Percentiles rank a stretch among this genome's conserved stretches.
Conservation (phyloP, 257 asterid species). For the Fraxinus quadrangulata region DNA sequence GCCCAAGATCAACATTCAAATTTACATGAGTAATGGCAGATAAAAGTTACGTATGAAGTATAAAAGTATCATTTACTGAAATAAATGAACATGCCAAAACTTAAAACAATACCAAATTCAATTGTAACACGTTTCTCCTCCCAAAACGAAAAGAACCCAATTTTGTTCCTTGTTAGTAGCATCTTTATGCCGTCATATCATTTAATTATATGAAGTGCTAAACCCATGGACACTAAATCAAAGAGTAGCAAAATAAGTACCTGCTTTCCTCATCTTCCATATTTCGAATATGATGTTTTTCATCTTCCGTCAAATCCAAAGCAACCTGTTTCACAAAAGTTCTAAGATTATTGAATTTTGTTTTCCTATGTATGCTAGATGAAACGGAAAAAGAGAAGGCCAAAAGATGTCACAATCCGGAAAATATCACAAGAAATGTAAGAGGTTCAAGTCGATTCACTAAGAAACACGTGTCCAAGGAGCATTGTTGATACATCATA, state of each 20-base stretch:
- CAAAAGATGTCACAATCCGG: background rate
- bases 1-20: background rate
- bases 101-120: constrained; percentile 4
- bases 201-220: constrained; percentile 6
- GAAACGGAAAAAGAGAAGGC: constrained; percentile 2
- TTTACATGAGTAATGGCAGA: background rate
- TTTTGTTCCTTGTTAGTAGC: background rate
- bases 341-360: background rate
- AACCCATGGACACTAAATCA: constrained; percentile 3
- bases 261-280: constrained; percentile 56
- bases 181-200: background rate
- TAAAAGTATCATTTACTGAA: too few relatives aligned
- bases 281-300: constrained; percentile 55
- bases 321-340: constrained; percentile 52
- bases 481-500: background rate
- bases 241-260: constrained; percentile 35
- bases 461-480: background rate
- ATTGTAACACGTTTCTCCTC: background rate
- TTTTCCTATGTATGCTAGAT: background rate
- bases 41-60: too few relatives aligned
- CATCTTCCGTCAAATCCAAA: constrained; percentile 72
- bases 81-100: background rate
- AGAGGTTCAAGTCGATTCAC: background rate
- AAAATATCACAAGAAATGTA: background rate
- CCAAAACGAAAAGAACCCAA: background rate